Evolutionary conservation across 345 rosid species (phyloP), one percentile per base, ranked within the genome.

Genomic region (Gossypium arboreum): DNA sequence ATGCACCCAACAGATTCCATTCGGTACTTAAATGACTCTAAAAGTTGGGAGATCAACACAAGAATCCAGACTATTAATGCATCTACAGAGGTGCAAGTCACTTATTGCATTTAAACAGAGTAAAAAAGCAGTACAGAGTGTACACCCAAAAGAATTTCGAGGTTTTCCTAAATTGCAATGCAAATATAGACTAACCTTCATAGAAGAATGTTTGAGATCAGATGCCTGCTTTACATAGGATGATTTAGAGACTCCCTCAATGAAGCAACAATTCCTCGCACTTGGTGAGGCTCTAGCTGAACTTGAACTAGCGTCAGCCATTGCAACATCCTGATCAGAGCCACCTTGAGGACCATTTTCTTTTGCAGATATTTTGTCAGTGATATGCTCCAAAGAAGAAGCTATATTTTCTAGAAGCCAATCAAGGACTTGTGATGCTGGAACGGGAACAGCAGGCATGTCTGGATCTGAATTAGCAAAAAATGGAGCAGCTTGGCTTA

Each of bases 381-480:
- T 87, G 70, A 87, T 82, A 77, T 78, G 85, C 66, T 93, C 95
- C 88, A 96, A 81, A 25, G 97, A 88, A 70, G 94, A 76, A 71
- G 90, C 79, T 73, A 96, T 93, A 77, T 87, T 89, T 80, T 93
- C 89, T 58, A 87, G 79, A 80, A 96, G 88, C 99, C 99, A 96
- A 68, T 89, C 97, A 74, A 83, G 95, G 76, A 91, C 97, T 85
- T 96, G 97, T 51, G 88, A 72, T 41, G 93, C 92, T 72, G 98
- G 88, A 78, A 92, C 97, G 29, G 98, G 97, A 82, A 84, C 94
- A 44, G 99, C 98, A 52, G 99, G 99, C 99, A 93, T 96, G 83
- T 92, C 98, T 8, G 99, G 98, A 85, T 96, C 98, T 55, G 99
- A 92, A 86, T 96, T 96, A 66, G 99, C 98, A 41, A 93, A 96